Evolutionary conservation across 345 rosid genomes (phyloP).

Genomic region (Theobroma cacao): DNA sequence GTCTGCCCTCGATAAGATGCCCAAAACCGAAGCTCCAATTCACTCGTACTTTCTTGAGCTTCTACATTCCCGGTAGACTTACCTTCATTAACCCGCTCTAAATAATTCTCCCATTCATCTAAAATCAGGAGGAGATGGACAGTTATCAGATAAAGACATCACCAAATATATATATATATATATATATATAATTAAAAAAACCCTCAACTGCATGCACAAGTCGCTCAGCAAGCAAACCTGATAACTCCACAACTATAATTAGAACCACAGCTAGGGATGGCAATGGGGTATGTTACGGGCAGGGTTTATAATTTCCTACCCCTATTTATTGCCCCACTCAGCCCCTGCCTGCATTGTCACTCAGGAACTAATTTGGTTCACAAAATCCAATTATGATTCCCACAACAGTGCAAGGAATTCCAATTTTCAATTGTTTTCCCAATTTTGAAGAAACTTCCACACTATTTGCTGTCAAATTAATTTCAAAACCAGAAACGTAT

Average conservation of each 20-base stretch:
- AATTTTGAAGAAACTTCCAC: not conserved
- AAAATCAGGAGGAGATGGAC: constrained; percentile 10
- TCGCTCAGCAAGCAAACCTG: constrained; percentile 1
- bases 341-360: not conserved
- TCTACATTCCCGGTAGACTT: constrained; percentile 67
- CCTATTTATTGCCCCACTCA: not conserved
- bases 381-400: not conserved
- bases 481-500: not conserved
- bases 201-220: not conserved
- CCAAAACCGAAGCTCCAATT: constrained; percentile 99
- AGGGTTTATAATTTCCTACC: not conserved
- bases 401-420: not conserved
- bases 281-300: not conserved
- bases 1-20: constrained; percentile 97
- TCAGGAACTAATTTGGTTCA: not conserved
- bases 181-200: not conserved
- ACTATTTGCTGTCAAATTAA: not conserved
- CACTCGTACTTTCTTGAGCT: constrained; percentile 69
- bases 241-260: not conserved
- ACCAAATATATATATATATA: not conserved
- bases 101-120: constrained; percentile 99
- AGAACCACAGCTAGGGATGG: not conserved
- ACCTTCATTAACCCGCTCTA: constrained; percentile 85
- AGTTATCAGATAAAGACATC: not conserved
- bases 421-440: not conserved